Evolutionary conservation across 1,139 yeast species (phyloP), one percentile per base, ranked within the genome.

Genomic region (Wickerhamomyces sp.): DNA sequence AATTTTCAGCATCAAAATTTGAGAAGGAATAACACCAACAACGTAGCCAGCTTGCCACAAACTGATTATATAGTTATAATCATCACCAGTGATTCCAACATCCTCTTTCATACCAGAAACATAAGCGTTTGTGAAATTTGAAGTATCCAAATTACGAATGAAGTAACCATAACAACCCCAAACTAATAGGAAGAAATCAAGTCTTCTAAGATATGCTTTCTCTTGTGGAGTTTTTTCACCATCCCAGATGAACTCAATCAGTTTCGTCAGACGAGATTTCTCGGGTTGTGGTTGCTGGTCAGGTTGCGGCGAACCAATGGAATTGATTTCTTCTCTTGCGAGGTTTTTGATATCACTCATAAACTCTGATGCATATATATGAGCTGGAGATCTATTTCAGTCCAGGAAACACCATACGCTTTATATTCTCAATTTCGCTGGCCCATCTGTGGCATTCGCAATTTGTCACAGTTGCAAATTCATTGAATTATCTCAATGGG

Each of bases 1-100:
- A 48, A 78, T 73, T 73, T 41, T 68, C 64, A 73, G 63, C 3
- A 75, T 61, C 40, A 65, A 67, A 81, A 28, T 76, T 58, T 61
- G 75, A 66, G 9, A 76, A 74, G 15, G 76, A 12, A 38, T 34
- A 13, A 24, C 32, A 22, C 36, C 36, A 17, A 38, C 31, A 13
- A 73, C 67, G 70, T 59, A 59, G 10, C 64, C 63, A 28, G 55
- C 52, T 28, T 51, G 53, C 43, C 46, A 60, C 29, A 51, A 51
- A 10, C 60, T 54, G 28, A 48, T 44, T 22, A 52, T 40, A 41
- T 50, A 43, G 36, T 55, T 59, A 37, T 52, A 59, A 38, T 54
- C 51, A 39, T 55, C 52, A 17, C 84, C 84, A 45, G 68, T 59
- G 78, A 82, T 49, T 26, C 45, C 36, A 32, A 62, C 45, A 40